phyloP scores from a whole-genome alignment of 768 basidiomycete species.

The Pisolithus marmoratus region DNA sequence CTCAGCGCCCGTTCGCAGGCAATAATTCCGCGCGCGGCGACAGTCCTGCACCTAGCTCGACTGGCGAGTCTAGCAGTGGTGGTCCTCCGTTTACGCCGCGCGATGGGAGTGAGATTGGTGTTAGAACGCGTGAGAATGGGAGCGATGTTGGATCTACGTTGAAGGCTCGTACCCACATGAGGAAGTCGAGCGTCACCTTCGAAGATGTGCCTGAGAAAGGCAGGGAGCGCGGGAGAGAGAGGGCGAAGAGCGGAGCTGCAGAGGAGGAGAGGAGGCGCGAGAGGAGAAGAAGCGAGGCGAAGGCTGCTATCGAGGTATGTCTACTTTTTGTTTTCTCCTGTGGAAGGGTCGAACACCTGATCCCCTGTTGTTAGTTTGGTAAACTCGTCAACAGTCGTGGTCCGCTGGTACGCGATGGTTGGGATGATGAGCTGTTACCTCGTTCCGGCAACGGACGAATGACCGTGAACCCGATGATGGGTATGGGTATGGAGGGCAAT shows the following conservation, averaged over 20 bases:
- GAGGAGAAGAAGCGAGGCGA: slow-evolving; percentile 76
- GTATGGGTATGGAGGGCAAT: slow-evolving; percentile 26
- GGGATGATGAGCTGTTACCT: slow-evolving; percentile 34
- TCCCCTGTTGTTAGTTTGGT: slow-evolving; percentile 52
- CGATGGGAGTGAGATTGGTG: slow-evolving; percentile 63
- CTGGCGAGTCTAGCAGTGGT: slow-evolving; percentile 79
- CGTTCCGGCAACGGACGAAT: slow-evolving; percentile 22
- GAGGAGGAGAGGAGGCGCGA: slow-evolving; percentile 60
- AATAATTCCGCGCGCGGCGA: slow-evolving; percentile 37
- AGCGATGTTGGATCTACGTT: slow-evolving; percentile 23
- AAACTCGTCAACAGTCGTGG: slow-evolving; percentile 79
- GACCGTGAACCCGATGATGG: slow-evolving; percentile 30
- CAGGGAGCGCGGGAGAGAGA: slow-evolving; percentile 26
- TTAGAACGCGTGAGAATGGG: slow-evolving; percentile 15
- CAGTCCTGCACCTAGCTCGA: slow-evolving; percentile 74
- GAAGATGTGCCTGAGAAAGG: slow-evolving; percentile 41
- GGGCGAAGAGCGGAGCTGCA: slow-evolving; percentile 24
- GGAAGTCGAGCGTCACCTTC: slow-evolving; percentile 66
- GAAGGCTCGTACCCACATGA: slow-evolving; percentile 33
- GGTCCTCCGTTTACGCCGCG: slow-evolving; percentile 65
- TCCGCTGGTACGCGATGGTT: slow-evolving; percentile 49
- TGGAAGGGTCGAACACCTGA: not conserved
- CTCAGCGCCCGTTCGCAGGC: slow-evolving; percentile 53
- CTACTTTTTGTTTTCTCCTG: not conserved
- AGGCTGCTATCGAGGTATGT: slow-evolving; percentile 77